These are phyloP conservation scores for Aegilops longissima DNA, from an alignment of 176 grass and related monocot species.

Conservation along the genomic window DNA sequence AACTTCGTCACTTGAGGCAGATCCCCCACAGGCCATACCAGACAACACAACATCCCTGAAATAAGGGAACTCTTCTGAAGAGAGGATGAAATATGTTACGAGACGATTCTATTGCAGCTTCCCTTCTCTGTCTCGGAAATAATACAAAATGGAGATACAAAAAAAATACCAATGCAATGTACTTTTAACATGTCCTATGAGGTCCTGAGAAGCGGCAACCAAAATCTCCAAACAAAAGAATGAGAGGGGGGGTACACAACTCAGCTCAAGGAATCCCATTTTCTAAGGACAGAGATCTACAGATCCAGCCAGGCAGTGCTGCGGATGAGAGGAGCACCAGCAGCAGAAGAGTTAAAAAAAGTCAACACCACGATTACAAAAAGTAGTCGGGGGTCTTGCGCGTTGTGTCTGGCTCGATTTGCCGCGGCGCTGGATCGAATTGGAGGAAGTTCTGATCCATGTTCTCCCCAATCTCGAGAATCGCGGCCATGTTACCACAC, in stretches of 20 bases:
- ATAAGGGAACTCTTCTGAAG: background rate
- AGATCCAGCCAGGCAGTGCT: constrained; percentile 17
- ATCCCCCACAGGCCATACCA: background rate
- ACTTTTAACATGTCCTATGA: constrained; percentile 44
- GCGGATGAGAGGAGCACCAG: background rate
- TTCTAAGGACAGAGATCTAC: constrained; percentile 56
- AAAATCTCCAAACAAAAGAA: constrained; percentile 63
- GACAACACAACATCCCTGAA: background rate
- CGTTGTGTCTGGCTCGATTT: constrained; percentile 60
- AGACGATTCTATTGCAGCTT: constrained; percentile 41
- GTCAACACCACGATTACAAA: constrained; percentile 38
- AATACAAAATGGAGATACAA: constrained; percentile 49
- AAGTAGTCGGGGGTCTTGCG: constrained; percentile 83
- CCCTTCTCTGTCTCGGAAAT: constrained; percentile 39
- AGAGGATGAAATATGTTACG: background rate
- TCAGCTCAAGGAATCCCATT: constrained; percentile 23
- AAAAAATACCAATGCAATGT: constrained; percentile 28
- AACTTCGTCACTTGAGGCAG: background rate
- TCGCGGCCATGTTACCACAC: constrained; percentile 71
- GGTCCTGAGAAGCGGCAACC: constrained; percentile 57
- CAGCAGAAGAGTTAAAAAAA: constrained; percentile 1
- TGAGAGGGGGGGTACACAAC: constrained; percentile 33
- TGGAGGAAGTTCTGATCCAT: constrained; percentile 82
- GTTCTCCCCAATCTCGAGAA: constrained; percentile 71
- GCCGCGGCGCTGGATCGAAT: constrained; percentile 63